Evolutionary conservation across 2,329 filamentous ascomycete genomes (phyloP).

Genomic region (Fusarium brachygibbosum): DNA sequence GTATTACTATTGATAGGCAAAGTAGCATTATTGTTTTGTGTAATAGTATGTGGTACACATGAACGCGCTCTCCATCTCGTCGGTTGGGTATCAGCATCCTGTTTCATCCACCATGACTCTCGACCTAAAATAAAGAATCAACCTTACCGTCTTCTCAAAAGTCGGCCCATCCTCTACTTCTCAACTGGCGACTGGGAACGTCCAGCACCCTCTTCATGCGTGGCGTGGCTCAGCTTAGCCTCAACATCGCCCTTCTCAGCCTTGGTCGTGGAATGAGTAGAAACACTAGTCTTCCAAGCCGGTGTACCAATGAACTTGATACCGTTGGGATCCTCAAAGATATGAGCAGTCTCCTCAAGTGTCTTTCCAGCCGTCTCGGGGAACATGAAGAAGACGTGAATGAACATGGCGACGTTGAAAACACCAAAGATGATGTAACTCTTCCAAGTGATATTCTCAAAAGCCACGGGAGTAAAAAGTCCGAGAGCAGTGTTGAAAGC

Average conservation of each 20-base stretch:
- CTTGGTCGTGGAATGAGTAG: conserved; percentile 21
- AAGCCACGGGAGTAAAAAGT: conserved; percentile 48
- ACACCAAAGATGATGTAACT: conserved; percentile 41
- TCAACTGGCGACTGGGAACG: not conserved
- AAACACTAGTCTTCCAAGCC: conserved; percentile 41
- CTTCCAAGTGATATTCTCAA: conserved; percentile 47
- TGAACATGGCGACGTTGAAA: conserved; percentile 41
- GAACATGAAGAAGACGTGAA: conserved; percentile 59
- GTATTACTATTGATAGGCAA: too few species aligned
- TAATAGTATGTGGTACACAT: too few species aligned
- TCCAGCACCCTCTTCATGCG: conserved; percentile 11
- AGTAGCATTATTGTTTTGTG: too few species aligned
- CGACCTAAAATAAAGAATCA: too few species aligned
- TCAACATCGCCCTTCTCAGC: conserved; percentile 43
- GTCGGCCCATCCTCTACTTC: not conserved
- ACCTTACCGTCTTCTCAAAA: not conserved
- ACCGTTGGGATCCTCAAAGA: conserved; percentile 49
- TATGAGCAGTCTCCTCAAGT: conserved; percentile 72
- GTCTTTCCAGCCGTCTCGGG: conserved; percentile 62
- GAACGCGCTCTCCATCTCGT: too few species aligned
- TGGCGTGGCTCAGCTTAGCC: conserved; percentile 28
- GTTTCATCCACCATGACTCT: not conserved
- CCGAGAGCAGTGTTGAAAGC: conserved; percentile 58
- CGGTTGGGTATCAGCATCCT: too few species aligned
- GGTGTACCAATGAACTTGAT: conserved; percentile 40